These are phyloP conservation scores for Backusella morwellensis DNA, from an alignment of 192 early-diverging fungal genomes.

Conservation along the genomic window DNA sequence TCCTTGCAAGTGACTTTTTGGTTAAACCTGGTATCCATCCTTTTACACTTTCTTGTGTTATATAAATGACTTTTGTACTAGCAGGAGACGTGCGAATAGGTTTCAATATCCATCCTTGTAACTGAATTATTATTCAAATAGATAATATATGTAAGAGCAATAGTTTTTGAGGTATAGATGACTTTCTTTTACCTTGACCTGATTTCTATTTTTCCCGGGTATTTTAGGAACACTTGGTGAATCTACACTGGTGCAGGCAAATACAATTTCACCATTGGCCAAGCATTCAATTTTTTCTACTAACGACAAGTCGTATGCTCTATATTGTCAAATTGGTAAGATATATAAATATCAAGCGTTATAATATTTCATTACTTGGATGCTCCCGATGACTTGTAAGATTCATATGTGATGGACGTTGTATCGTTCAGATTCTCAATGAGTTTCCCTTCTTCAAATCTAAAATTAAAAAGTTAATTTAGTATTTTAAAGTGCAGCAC, in stretches of 20 bases:
- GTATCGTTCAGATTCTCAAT: conserved; percentile 39
- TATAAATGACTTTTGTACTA: conserved; percentile 48
- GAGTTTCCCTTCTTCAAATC: conserved; percentile 35
- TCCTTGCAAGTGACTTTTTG: conserved; percentile 44
- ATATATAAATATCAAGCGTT: not conserved
- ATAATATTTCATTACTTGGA: conserved; percentile 28
- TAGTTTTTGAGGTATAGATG: not conserved
- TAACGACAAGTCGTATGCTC: conserved; percentile 34
- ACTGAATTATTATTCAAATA: not conserved
- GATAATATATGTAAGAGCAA: not conserved
- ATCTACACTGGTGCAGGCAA: conserved; percentile 48
- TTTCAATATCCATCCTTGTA: conserved; percentile 52
- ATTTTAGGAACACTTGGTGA: conserved; percentile 44
- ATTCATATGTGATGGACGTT: conserved; percentile 40
- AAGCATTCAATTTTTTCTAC: conserved; percentile 48
- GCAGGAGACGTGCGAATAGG: conserved; percentile 41
- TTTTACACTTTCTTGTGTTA: conserved; percentile 41
- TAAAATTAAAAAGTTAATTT: not conserved
- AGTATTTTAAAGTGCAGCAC: not conserved
- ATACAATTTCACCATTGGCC: conserved; percentile 47
- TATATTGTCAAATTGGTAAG: not conserved
- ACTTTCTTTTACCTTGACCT: conserved; percentile 29
- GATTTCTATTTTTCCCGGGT: conserved; percentile 40
- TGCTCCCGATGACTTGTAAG: conserved; percentile 17
- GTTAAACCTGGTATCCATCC: conserved; percentile 50